Conservation (phyloP, 2,329 filamentous ascomycete species). For the Diaporthe sp. region DNA sequence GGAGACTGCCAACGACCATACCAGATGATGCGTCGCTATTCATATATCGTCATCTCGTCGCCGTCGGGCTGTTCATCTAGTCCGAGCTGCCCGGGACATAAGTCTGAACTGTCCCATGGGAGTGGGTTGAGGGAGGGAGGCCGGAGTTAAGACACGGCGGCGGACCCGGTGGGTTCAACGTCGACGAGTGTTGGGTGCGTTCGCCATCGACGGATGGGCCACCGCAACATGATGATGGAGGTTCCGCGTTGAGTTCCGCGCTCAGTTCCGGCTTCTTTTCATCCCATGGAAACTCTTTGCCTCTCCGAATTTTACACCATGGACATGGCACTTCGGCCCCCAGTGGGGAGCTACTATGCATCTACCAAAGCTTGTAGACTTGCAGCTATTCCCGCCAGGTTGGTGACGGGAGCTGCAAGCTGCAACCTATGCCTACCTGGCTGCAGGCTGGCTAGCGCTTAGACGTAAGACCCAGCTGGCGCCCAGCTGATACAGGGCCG, state of each 20-base stretch:
- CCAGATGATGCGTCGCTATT: neutral
- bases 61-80: neutral
- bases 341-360: no score
- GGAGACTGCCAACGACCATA: neutral
- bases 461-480: no score
- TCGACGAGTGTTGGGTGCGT: neutral
- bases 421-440: no score
- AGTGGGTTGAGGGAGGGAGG: neutral
- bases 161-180: neutral
- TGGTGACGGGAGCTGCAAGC: no score
- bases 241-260: conserved; percentile 11
- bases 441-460: no score
- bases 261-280: neutral
- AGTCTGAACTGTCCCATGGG: neutral
- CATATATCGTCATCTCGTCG: neutral
- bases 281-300: neutral
- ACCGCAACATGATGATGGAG: no score
- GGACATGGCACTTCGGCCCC: neutral
- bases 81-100: neutral
- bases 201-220: neutral
- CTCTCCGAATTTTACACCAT: no score
- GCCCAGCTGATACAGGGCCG: no score
- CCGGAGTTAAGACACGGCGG: neutral
- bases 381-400: no score
- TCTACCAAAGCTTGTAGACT: neutral